Evolutionary conservation across 2,329 filamentous ascomycete species (phyloP), one percentile per base, ranked within the genome.

Genomic region (Dichotomopilus funicola): DNA sequence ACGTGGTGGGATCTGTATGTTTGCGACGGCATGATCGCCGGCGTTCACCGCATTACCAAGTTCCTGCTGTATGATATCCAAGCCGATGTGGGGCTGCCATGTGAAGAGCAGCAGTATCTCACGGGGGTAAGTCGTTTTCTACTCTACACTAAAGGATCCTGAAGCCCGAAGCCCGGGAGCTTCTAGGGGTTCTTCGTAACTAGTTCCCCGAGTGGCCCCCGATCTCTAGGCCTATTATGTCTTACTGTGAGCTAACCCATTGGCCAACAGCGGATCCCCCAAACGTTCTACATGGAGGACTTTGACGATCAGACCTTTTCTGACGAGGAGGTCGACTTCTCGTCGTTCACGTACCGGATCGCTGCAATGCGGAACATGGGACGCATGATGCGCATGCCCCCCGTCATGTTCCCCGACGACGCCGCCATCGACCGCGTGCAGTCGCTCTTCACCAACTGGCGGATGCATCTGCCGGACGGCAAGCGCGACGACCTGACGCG

Each of bases 1-100:
- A 96, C 91, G 1, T 96, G 91, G 91, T 96, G 91, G 91, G 90
- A 83, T 59, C 67, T 83, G 4, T 92, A 86, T 66, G 80, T 89
- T n/a, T 80, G 89, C 11, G 90, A 95, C 67, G 89, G 87, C 53
- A 87, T 95, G 79, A 79, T 95, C 62, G 88, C 89, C 5, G 89
- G 88, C 3, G 84, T 95, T 62, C 88, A 88, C 62, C 80, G 85
- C 10, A 80, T 82, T 58, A 86, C 87, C 43, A 86, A 82, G 54
- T 88, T 89, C 68, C 70, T 79, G n/a, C 76, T 89, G 31, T 88
- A 83, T 61, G 82, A 86, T 53, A 77, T 91, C 6, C 71, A 75
- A 5, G 78, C 82, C 11, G 83, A 89, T 63, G 87, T 90, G 2
- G 80, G 79, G 2, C 75, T 96, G 3, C 91, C 91, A 0, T 94